phyloP scores from a whole-genome alignment of 768 basidiomycete genomes.

The Lactarius akahatsu region DNA sequence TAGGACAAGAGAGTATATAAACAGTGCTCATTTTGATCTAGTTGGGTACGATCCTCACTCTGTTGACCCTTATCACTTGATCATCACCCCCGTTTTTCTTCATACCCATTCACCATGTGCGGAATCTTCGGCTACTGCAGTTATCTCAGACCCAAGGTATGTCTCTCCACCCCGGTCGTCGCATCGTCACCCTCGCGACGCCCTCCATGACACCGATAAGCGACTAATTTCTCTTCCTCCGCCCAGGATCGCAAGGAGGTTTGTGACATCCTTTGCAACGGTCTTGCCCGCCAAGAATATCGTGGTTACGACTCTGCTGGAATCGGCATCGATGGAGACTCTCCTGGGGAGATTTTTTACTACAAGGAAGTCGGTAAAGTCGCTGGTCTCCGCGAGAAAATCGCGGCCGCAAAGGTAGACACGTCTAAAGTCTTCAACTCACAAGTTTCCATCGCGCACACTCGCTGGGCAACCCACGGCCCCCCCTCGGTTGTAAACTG shows the following conservation, averaged over 20 bases:
- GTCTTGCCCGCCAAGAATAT: conserved; percentile 94
- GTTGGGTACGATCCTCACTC: not conserved
- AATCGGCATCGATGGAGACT: conserved; percentile 89
- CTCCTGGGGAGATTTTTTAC: conserved; percentile 67
- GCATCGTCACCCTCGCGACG: not conserved
- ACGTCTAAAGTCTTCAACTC: conserved; percentile 74
- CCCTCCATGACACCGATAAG: not conserved
- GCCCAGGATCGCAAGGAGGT: conserved; percentile 52
- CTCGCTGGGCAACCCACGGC: conserved; percentile 99
- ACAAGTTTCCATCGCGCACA: conserved; percentile 97
- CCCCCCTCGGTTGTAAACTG: conserved; percentile 86
- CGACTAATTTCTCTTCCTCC: not conserved
- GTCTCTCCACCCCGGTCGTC: conserved; percentile 30
- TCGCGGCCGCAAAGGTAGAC: conserved; percentile 67
- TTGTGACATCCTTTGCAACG: conserved; percentile 86
- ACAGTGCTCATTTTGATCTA: not conserved
- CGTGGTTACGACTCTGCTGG: conserved; percentile 98
- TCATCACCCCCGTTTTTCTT: not conserved
- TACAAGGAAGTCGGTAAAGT: conserved; percentile 99
- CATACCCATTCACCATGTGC: conserved; percentile 54
- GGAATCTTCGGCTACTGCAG: conserved; percentile 98
- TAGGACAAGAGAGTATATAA: not conserved
- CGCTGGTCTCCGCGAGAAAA: conserved; percentile 85
- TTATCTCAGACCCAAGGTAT: conserved; percentile 90
- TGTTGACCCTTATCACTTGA: not conserved